A percentile compares a stretch with the other conserved stretches of the same genome.
These are phyloP conservation scores for Phaffomyces antillensis DNA, from an alignment of 805 yeast species.

Conservation along the genomic window DNA sequence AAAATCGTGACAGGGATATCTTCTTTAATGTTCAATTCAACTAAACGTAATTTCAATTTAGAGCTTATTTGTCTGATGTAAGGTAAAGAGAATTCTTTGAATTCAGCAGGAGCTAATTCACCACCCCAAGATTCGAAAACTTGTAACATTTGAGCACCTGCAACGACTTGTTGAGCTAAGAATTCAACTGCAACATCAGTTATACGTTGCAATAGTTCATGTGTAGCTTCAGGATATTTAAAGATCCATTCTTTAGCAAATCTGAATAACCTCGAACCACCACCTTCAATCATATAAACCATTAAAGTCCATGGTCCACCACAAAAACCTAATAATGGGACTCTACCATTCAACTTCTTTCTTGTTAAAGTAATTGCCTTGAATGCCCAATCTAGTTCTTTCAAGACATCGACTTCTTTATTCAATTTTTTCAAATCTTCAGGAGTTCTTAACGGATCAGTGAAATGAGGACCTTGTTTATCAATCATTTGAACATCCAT, in stretches of 20 bases:
- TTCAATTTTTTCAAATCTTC: slow-evolving; percentile 55
- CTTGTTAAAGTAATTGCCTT: slow-evolving; percentile 91
- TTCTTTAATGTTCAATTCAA: slow-evolving; percentile 64
- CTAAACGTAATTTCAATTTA: slow-evolving; percentile 59
- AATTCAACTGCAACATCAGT: slow-evolving; percentile 90
- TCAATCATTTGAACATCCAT: slow-evolving; percentile 91
- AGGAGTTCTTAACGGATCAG: slow-evolving; percentile 74
- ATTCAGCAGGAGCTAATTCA: slow-evolving; percentile 86
- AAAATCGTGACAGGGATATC: slow-evolving; percentile 82
- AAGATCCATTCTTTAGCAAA: slow-evolving; percentile 91
- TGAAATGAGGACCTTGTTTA: slow-evolving; percentile 90
- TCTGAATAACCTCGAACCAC: slow-evolving; percentile 86
- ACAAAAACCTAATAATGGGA: slow-evolving; percentile 89
- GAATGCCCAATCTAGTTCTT: slow-evolving; percentile 90
- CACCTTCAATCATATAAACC: slow-evolving; percentile 97
- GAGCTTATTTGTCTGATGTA: slow-evolving; percentile 71
- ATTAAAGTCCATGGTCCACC: slow-evolving; percentile 98
- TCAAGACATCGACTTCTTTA: slow-evolving; percentile 61
- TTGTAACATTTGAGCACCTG: slow-evolving; percentile 97
- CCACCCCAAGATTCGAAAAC: slow-evolving; percentile 98
- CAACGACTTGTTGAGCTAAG: slow-evolving; percentile 87
- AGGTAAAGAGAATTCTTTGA: slow-evolving; percentile 82
- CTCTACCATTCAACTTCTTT: slow-evolving; percentile 77
- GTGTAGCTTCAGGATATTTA: slow-evolving; percentile 66
- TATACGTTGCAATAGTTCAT: slow-evolving; percentile 62